Evolutionary conservation across 108 stramenopile species (phyloP), one percentile per base, ranked within the genome.

Genomic region (Stephanodiscus minutulus): DNA sequence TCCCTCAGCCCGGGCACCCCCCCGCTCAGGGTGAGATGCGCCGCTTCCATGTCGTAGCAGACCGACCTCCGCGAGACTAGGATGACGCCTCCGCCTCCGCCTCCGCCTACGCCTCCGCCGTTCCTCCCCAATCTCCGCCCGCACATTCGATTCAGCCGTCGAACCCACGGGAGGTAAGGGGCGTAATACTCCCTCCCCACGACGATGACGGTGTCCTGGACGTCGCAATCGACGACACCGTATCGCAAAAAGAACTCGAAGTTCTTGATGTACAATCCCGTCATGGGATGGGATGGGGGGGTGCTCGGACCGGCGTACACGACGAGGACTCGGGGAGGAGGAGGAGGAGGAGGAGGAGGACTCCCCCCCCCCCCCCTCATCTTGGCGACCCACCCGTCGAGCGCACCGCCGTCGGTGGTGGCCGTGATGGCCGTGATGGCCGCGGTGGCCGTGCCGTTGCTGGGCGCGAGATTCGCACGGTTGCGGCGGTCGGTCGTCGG

Each of bases 1-100:
- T 76, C 61, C 43, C 11, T 13, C 25, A 53, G 15, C 25, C 52
- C 52, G 0, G 52, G 22, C 21, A 76, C 67, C 15, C 31, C 61
- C 0, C 27, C 64, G 25, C 68, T 15, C 18, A 63, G 27, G 4
- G 66, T 35, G 5, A 46, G 41, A 11, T 39, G n/a, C 1, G 63
- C 48, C 21, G 75, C 44, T 36, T 61, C 75, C 75, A 76, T 50
- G 35, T 76, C 75, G 15, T 70, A 70, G 28, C 75, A 76, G 10
- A 21, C 29, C 33, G 21, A 9, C 31, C 66, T 21, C 1, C 75
- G 44, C n/a, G 43, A 31, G 17, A 67, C 44, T 27, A 70, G 41
- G 0, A 31, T 41, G n/a, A 76, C 11, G 10, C 25, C 25, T 24
- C 24, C 6, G 7, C 18, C 24, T 7, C n/a, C 7, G 1, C 18